These are phyloP conservation scores for Udeniomyces megalosporus DNA, from an alignment of 768 basidiomycete genomes.

Conservation along the genomic window DNA sequence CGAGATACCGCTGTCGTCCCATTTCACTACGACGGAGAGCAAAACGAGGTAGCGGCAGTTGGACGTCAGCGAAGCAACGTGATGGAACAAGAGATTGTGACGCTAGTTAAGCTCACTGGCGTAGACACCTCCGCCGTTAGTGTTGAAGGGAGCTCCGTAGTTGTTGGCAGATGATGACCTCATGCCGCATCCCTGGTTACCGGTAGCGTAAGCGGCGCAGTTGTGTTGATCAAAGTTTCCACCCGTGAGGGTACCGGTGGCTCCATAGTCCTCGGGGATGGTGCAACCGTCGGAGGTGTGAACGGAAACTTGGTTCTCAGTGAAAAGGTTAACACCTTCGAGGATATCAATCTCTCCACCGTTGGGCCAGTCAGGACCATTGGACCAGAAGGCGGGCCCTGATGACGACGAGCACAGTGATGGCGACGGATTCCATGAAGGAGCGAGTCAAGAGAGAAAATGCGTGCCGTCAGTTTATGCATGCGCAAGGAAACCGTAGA, in stretches of 20 bases:
- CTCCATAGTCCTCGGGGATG: slow-evolving; percentile 37
- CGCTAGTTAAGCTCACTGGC: slow-evolving; percentile 45
- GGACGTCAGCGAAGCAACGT: too few species aligned
- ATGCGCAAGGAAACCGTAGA: neutral
- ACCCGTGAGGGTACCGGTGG: slow-evolving; percentile 39
- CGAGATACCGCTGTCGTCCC: slow-evolving; percentile 58
- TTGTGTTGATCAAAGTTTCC: slow-evolving; percentile 26
- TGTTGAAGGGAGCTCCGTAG: slow-evolving; percentile 76
- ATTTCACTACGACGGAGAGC: slow-evolving; percentile 42
- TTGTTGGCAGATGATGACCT: slow-evolving; percentile 40
- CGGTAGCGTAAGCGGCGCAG: slow-evolving; percentile 26
- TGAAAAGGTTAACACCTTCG: slow-evolving; percentile 13
- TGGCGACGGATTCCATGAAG: too few species aligned
- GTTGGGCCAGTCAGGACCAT: slow-evolving; percentile 34
- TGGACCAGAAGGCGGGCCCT: slow-evolving; percentile 37
- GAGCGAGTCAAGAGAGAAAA: neutral
- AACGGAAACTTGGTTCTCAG: slow-evolving; percentile 13
- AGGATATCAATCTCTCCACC: slow-evolving; percentile 14
- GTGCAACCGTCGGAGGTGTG: slow-evolving; percentile 18
- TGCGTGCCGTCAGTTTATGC: neutral
- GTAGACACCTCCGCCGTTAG: slow-evolving; percentile 72
- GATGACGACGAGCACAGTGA: too few species aligned
- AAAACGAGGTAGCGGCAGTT: neutral
- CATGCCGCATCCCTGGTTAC: slow-evolving; percentile 54
- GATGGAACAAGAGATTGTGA: neutral